Base-by-base conservation (phyloP, 768 basidiomycete species). In the Agaricus blazei region DNA sequence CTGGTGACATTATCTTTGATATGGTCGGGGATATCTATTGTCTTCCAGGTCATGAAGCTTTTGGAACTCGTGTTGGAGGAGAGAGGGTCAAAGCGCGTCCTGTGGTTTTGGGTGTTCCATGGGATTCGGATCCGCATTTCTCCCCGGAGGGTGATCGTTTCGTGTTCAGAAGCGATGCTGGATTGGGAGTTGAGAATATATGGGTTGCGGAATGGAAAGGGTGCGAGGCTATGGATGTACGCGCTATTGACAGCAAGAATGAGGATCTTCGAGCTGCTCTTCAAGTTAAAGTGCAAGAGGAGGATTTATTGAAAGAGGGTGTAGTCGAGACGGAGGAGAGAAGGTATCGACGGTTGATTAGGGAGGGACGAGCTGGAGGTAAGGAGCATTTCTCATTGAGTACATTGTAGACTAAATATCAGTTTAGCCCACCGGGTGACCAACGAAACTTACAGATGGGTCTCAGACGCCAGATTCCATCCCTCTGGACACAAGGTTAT, bases 1-100 rank as follows among this genome's bases (percentile, higher is more conserved):
- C 79, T 2, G 86, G 87, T 11, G 87, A 89, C 59, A 77, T 89
- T 44, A 75, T 88, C 6, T 89, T 88, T 53, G 87, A 87, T 65
- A 86, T 89, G 79, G 67, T 84, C 6, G 87, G 88, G 2, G 86
- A 90, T 63, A 64, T 89, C 28, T 89, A 87, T 65, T 89, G 88
- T 61, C 72, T 90, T 44, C 78, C 86, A 24, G 78, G 75, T 0
- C 40, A 62, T 12, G 70, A 70, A 38, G 69, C 65, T 38, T 57
- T 64, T 6, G 34, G 1, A 62, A 59, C 31, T 50, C 11, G 52
- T 12, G 38, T 34, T 58, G 49, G 58, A 15, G 50, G 53, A 6
- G 50, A 57, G n/a, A 67, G 70, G 4, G 61, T 64, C 11, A 70
- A 63, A 38, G 88, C 88, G 3, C 72, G 77, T 48, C 84, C 86